Conservation (phyloP, 768 basidiomycete genomes). For the Chalciporus piperatus region DNA sequence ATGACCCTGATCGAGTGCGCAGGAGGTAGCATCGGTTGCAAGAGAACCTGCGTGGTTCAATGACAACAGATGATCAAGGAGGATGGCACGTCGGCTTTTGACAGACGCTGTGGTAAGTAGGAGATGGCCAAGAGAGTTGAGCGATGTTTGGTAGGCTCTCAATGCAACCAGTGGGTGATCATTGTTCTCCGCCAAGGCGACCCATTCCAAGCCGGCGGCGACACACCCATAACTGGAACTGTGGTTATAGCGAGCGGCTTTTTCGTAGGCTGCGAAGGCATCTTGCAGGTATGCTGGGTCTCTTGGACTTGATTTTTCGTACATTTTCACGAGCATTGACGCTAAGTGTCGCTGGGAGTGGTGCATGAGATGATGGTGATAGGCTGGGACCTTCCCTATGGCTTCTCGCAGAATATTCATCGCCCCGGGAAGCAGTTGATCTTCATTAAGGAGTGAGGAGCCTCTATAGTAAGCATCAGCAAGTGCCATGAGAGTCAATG, state of each 20-base stretch:
- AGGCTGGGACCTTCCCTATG: conserved; percentile 5
- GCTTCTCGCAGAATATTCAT: not conserved
- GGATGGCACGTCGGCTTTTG: conserved; percentile 10
- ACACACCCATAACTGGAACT: conserved; percentile 8
- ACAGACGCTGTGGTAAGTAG: conserved; percentile 18
- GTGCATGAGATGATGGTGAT: conserved; percentile 1
- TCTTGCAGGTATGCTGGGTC: conserved; percentile 7
- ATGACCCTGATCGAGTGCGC: conserved; percentile 22
- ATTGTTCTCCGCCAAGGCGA: not conserved
- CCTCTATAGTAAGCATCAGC: conserved; percentile 4
- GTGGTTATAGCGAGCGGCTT: conserved; percentile 11
- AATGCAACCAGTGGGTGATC: conserved; percentile 20
- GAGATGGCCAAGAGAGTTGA: conserved; percentile 18
- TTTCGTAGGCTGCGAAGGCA: conserved; percentile 9
- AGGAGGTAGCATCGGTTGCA: conserved; percentile 25
- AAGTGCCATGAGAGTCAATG: not conserved
- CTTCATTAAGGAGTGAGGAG: not conserved
- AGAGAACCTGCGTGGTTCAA: conserved; percentile 2
- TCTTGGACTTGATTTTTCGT: not conserved
- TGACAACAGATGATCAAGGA: conserved; percentile 7
- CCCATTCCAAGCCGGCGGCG: conserved; percentile 14
- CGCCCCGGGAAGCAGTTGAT: not conserved
- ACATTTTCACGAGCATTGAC: not conserved
- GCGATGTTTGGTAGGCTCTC: conserved; percentile 20
- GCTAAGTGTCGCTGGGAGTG: not conserved